Percentiles rank a stretch among this genome's conserved stretches.
phyloP scores from a whole-genome alignment of 495 filamentous ascomycete genomes.

The Hapsidospora chrysogenum region DNA sequence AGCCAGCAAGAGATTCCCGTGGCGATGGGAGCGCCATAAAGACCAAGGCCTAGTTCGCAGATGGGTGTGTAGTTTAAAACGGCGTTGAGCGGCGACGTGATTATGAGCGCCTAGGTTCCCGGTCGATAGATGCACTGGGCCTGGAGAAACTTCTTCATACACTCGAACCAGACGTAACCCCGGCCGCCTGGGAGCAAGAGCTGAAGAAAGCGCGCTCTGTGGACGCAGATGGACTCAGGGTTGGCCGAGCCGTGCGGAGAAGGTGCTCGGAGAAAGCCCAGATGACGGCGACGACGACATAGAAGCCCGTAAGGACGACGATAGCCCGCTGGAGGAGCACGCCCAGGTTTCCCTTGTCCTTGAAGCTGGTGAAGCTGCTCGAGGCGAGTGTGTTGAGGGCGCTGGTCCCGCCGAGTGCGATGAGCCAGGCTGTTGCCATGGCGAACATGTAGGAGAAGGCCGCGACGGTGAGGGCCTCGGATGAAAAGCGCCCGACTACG shows the following conservation, averaged over 20 bases:
- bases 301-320: conserved; percentile 56
- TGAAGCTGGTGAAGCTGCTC: conserved; percentile 70
- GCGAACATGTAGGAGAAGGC: conserved; percentile 91
- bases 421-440: conserved; percentile 78
- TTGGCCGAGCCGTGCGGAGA: conserved; percentile 63
- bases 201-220: too few relatives aligned
- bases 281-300: conserved; percentile 55
- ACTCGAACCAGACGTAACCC: too few relatives aligned
- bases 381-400: conserved; percentile 81
- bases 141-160: too few relatives aligned
- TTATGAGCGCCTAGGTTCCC: too few relatives aligned
- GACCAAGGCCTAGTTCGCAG: too few relatives aligned
- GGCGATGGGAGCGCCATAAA: too few relatives aligned
- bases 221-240: conserved; percentile 58
- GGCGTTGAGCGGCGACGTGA: too few relatives aligned
- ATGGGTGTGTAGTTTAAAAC: too few relatives aligned
- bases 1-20: too few relatives aligned
- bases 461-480: conserved; percentile 65
- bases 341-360: conserved; percentile 68
- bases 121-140: too few relatives aligned
- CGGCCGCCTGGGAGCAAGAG: too few relatives aligned
- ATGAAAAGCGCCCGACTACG: conserved; percentile 51
- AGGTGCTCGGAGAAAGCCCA: conserved; percentile 68
- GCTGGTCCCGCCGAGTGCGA: conserved; percentile 83
- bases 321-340: conserved; percentile 69